A percentile compares a stretch with the other conserved stretches of the same genome.
These are phyloP conservation scores for Didymella segeticola DNA, from an alignment of 2,329 filamentous ascomycete species.

Conservation along the genomic window DNA sequence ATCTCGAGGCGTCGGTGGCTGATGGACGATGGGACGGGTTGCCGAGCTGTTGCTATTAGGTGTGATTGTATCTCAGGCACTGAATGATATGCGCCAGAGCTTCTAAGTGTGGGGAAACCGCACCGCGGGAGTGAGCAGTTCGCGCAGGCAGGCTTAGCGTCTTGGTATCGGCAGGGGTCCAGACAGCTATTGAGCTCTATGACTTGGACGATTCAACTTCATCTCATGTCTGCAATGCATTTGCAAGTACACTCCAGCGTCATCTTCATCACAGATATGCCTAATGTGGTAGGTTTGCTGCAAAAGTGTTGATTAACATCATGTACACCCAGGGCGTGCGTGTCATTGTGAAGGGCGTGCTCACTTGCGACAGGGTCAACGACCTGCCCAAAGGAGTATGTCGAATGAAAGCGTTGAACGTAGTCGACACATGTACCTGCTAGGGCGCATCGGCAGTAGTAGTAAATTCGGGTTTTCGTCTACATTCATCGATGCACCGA, in stretches of 20 bases:
- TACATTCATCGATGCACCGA: no score
- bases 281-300: background rate
- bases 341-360: constrained; percentile 13
- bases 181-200: background rate
- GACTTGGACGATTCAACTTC: background rate
- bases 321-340: constrained; percentile 6
- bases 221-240: background rate
- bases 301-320: constrained; percentile 4
- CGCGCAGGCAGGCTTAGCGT: constrained; percentile 3
- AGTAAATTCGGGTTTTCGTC: no score
- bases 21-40: background rate
- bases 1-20: background rate
- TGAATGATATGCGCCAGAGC: constrained; percentile 5
- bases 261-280: background rate
- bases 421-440: background rate
- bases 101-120: constrained; percentile 8
- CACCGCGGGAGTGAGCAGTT: constrained; percentile 18
- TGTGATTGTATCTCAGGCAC: background rate
- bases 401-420: background rate
- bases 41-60: background rate
- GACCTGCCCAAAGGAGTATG: constrained; percentile 1
- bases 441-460: no score
- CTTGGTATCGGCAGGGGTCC: constrained; percentile 1
- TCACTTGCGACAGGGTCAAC: background rate
- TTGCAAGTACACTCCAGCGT: background rate